Percentiles rank a stretch among this genome's conserved stretches.
phyloP scores from a whole-genome alignment of 2,329 filamentous ascomycete genomes.

The Arthroderma uncinatum region DNA sequence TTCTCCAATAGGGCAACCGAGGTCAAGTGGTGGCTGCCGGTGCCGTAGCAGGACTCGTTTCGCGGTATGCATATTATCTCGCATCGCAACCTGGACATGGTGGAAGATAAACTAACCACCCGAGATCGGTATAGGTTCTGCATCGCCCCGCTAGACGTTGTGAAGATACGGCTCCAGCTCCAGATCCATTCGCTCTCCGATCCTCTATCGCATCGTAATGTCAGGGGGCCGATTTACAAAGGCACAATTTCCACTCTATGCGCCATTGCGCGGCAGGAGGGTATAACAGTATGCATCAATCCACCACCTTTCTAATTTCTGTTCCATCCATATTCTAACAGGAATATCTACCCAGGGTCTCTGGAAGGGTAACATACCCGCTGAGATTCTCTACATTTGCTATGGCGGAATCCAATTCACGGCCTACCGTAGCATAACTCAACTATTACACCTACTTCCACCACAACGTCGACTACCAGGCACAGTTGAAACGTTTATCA shows the following conservation, averaged over 20 bases:
- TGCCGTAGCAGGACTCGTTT: slow-evolving; percentile 70
- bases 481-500: slow-evolving; percentile 65
- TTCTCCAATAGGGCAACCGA: slow-evolving; percentile 48
- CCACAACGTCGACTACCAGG: slow-evolving; percentile 46
- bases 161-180: slow-evolving; percentile 95
- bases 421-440: slow-evolving; percentile 64
- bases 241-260: slow-evolving; percentile 65
- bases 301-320: neutral
- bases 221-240: slow-evolving; percentile 46
- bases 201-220: slow-evolving; percentile 47
- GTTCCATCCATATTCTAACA: neutral
- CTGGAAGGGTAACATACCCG: slow-evolving; percentile 97
- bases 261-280: slow-evolving; percentile 69
- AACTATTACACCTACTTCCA: slow-evolving; percentile 50
- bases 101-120: neutral
- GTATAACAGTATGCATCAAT: slow-evolving; percentile 48
- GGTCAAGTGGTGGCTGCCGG: slow-evolving; percentile 55
- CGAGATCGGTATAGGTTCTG: slow-evolving; percentile 54
- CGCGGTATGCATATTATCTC: slow-evolving; percentile 50
- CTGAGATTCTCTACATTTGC: slow-evolving; percentile 84
- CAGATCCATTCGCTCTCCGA: slow-evolving; percentile 77
- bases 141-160: slow-evolving; percentile 87
- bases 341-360: slow-evolving; percentile 48
- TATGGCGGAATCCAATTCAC: slow-evolving; percentile 88
- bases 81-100: neutral